phyloP scores from a whole-genome alignment of 345 rosid species.

The Fremontodendron californicum region DNA sequence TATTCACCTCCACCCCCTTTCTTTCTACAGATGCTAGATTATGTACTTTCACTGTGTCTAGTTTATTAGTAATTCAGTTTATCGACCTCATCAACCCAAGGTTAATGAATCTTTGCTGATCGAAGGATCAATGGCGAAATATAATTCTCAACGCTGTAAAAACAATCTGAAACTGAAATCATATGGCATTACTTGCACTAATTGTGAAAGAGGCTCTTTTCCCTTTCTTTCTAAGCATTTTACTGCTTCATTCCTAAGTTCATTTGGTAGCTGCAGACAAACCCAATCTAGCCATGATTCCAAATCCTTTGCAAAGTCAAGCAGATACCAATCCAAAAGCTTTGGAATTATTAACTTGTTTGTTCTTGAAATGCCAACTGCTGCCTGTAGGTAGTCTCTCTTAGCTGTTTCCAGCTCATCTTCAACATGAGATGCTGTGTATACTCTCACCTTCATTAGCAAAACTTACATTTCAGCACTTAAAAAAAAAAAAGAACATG shows the following conservation, averaged over 20 bases:
- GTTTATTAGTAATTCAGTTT: neutral
- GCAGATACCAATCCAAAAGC: conserved; percentile 78
- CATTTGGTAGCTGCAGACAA: conserved; percentile 69
- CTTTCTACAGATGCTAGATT: neutral
- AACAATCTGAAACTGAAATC: conserved; percentile 78
- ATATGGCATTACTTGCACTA: too few relatives aligned
- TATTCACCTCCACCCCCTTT: neutral
- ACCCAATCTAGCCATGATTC: conserved; percentile 82
- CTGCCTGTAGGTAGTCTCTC: conserved; percentile 77
- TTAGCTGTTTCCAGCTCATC: conserved; percentile 72
- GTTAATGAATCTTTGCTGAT: neutral
- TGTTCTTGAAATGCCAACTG: conserved; percentile 63
- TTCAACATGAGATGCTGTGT: conserved; percentile 65
- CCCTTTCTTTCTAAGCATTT: conserved; percentile 48
- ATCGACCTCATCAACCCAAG: neutral
- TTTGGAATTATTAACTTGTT: conserved; percentile 70
- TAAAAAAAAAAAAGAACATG: too few relatives aligned
- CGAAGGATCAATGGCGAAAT: neutral
- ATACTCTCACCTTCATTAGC: conserved; percentile 61
- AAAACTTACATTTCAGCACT: neutral
- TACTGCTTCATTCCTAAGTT: conserved; percentile 53
- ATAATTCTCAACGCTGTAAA: conserved; percentile 33
- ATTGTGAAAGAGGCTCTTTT: conserved; percentile 40
- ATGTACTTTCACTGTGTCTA: neutral
- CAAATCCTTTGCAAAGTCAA: conserved; percentile 79